These are phyloP conservation scores for Wickerhamiella sorbophila DNA, from an alignment of 805 yeast species.

Conservation along the genomic window DNA sequence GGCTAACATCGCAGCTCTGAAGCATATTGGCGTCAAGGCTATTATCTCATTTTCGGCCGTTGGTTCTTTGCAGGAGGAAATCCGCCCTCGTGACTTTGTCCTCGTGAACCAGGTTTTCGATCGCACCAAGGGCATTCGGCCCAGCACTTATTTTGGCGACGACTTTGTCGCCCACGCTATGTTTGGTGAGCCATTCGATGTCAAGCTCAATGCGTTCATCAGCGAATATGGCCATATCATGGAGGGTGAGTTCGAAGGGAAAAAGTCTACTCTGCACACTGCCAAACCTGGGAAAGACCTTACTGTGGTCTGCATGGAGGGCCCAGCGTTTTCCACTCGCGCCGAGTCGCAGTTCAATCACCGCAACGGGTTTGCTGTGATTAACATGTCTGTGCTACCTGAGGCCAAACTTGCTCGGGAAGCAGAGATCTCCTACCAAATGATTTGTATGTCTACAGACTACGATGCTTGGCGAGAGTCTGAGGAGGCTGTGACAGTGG, in stretches of 20 bases:
- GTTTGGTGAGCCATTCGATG: constrained; percentile 93
- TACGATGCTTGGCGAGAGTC: constrained; percentile 96
- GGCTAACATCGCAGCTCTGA: constrained; percentile 94
- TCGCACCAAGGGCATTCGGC: constrained; percentile 89
- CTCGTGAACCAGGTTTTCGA: constrained; percentile 92
- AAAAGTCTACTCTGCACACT: constrained; percentile 48
- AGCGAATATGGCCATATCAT: constrained; percentile 27
- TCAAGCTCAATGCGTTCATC: constrained; percentile 51
- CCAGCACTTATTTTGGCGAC: constrained; percentile 73
- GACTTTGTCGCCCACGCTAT: constrained; percentile 97
- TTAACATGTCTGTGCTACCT: constrained; percentile 96
- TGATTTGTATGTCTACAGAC: constrained; percentile 98
- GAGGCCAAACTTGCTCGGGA: constrained; percentile 95
- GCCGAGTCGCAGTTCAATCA: constrained; percentile 85
- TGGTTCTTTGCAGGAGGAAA: constrained; percentile 80
- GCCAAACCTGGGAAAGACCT: constrained; percentile 49
- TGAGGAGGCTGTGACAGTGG: constrained; percentile 97
- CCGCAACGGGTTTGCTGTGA: constrained; percentile 85
- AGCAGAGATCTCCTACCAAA: constrained; percentile 92
- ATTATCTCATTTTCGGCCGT: constrained; percentile 91
- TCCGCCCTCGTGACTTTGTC: constrained; percentile 92
- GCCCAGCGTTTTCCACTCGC: constrained; percentile 93
- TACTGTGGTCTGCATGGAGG: constrained; percentile 94
- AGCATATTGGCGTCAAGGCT: constrained; percentile 71
- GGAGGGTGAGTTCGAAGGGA: constrained; percentile 30